Base-by-base conservation (phyloP, 495 filamentous ascomycete genomes). In the Cryomyces minteri region DNA sequence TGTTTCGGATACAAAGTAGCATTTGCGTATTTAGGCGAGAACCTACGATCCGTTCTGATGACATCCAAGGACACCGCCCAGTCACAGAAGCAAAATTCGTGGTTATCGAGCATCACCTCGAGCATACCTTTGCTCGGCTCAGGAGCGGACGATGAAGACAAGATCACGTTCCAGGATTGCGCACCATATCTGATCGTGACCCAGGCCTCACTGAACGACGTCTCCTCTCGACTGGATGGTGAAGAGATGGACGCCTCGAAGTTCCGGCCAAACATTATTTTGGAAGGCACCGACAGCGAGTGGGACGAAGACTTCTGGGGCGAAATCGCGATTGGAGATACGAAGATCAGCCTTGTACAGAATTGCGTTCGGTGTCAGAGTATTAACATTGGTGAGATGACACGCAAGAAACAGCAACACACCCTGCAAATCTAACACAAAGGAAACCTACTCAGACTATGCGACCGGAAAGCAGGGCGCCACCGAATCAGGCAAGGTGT, bases 301-400 rank as follows among this genome's bases (percentile, higher is more conserved):
- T 96, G 73, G 60, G 87, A 86, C 14, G 88, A 96, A 54, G 88
- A 94, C 50, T 90, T 73, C 56, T 96, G 88, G 88, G 75, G 66
- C 7, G 78, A 81, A 54, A 52, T 85, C 28, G 42, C 53, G 6
- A 38, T 50, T 28, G 51, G 61, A 0, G 38, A 48, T 7, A 51
- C 60, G 11, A 62, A 66, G 11, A 61, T 90, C 5, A 54, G 72
- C 6, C 55, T 88, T 43, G 84, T 77, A 32, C 77, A 77, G 28
- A 94, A 94, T 55, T 94, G 87, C 57, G 69, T 67, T n/a, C 67
- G 88, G 10, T 94, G 88, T 55, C 59, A 62, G 40, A 83, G 77
- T 45, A 58, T 94, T 51, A 92, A 94, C 62, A 73, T 94, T 43
- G 84, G 18, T 25, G 94, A 57, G 18, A 25, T 25, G 18, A 25